Conservation (phyloP, 148 eudicot species). For the Suaeda aralocaspica region DNA sequence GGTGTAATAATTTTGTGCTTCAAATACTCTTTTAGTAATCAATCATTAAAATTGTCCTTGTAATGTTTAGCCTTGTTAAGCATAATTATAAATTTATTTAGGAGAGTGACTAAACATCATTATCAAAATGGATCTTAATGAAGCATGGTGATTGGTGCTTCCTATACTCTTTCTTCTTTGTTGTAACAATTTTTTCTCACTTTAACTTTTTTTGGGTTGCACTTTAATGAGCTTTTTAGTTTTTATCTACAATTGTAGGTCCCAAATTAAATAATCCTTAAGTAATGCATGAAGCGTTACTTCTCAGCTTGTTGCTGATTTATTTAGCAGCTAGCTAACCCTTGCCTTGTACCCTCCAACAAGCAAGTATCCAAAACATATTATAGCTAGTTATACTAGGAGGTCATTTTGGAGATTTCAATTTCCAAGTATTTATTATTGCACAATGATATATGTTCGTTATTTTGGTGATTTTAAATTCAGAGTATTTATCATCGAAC, state of each 20-base stretch:
- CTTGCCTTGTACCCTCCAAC: too few relatives aligned
- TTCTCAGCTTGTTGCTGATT: too few relatives aligned
- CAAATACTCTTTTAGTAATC: conserved; percentile 21
- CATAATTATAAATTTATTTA: conserved; percentile 29
- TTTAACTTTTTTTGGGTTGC: not conserved
- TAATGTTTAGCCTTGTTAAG: conserved; percentile 18
- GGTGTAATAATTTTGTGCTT: conserved; percentile 23
- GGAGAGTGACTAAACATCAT: conserved; percentile 30
- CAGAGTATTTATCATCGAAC: too few relatives aligned
- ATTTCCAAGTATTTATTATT: too few relatives aligned
- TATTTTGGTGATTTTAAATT: too few relatives aligned
- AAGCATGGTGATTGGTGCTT: conserved; percentile 13
- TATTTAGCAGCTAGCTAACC: too few relatives aligned
- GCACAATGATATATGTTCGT: too few relatives aligned
- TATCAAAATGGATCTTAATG: conserved; percentile 24
- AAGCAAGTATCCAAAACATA: too few relatives aligned
- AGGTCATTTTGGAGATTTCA: too few relatives aligned
- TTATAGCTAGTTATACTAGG: too few relatives aligned
- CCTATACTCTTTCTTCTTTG: not conserved
- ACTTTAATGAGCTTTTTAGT: not conserved
- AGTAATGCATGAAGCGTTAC: too few relatives aligned
- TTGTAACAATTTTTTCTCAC: not conserved
- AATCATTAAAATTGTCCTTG: conserved; percentile 23
- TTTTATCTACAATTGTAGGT: not conserved
- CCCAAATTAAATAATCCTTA: not conserved